These are phyloP conservation scores for Chaetomium strumarium DNA, from an alignment of 2,329 filamentous ascomycete genomes.

Conservation along the genomic window DNA sequence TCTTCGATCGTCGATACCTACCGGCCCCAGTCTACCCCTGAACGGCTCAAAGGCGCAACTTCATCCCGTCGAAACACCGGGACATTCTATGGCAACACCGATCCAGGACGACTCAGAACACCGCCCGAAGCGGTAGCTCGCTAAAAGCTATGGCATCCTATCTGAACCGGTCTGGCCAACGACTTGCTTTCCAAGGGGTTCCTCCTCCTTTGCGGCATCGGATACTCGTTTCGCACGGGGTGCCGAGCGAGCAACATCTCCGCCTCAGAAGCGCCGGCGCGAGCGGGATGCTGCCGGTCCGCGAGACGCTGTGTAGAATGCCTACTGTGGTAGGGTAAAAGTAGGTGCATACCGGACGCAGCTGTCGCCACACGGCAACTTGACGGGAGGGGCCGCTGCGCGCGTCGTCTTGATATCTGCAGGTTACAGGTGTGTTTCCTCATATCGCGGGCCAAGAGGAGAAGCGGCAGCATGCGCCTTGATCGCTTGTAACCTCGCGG, in stretches of 20 bases:
- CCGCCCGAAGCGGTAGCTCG: background rate
- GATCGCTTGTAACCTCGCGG: constrained; percentile 6
- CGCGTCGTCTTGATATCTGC: constrained; percentile 17
- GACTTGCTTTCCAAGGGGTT: background rate
- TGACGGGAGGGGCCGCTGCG: constrained; percentile 24
- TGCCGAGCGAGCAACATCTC: too few relatives aligned
- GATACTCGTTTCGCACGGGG: background rate
- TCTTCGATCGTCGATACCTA: too few relatives aligned
- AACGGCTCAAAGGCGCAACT: too few relatives aligned
- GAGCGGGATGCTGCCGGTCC: constrained; percentile 14
- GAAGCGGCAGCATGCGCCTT: background rate
- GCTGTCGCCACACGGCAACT: constrained; percentile 17
- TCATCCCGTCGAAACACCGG: too few relatives aligned
- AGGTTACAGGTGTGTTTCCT: constrained; percentile 14
- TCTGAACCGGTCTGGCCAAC: background rate
- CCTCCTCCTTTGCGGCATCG: background rate
- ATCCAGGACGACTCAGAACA: background rate
- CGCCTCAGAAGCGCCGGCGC: constrained; percentile 10
- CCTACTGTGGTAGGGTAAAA: background rate
- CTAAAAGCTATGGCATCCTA: too few relatives aligned
- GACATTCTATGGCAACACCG: too few relatives aligned
- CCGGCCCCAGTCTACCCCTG: too few relatives aligned
- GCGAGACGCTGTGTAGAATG: background rate
- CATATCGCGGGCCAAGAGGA: background rate
- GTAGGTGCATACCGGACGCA: constrained; percentile 6